Percentiles rank a stretch among this genome's conserved stretches.
phyloP scores from a whole-genome alignment of 1,139 yeast genomes.

The Protomyces inouyei region DNA sequence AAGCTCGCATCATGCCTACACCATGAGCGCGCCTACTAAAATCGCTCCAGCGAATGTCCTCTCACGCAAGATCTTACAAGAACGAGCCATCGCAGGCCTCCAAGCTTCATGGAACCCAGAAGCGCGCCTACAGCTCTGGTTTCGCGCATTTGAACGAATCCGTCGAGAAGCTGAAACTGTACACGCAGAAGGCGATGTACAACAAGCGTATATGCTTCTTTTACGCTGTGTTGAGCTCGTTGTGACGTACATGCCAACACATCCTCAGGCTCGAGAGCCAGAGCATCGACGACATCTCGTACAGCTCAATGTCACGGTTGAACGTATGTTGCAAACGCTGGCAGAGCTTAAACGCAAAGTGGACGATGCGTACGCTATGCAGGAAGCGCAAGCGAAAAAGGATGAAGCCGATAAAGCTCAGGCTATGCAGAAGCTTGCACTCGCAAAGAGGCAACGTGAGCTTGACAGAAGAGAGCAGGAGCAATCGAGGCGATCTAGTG shows the following conservation, averaged over 20 bases:
- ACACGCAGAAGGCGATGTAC: conserved; percentile 20
- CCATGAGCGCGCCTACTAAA: background rate
- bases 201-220: conserved; percentile 18
- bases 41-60: background rate
- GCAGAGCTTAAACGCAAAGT: conserved; percentile 1
- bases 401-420: background rate
- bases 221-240: conserved; percentile 15
- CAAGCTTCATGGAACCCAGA: conserved; percentile 11
- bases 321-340: background rate
- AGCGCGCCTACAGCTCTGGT: conserved; percentile 1
- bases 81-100: conserved; percentile 11
- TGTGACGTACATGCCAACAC: conserved; percentile 17
- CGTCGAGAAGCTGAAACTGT: conserved; percentile 5
- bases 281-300: background rate
- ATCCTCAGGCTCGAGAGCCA: conserved; percentile 19
- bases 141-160: conserved; percentile 19
- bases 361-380: background rate
- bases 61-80: conserved; percentile 15
- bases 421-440: background rate
- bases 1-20: background rate
- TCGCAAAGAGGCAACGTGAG: background rate
- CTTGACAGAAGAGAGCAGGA: background rate
- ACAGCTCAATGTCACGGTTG: background rate
- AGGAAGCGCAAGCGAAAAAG: background rate
- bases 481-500: background rate